phyloP scores from a whole-genome alignment of 2,329 filamentous ascomycete genomes.

The Sordariomycetes sp. region DNA sequence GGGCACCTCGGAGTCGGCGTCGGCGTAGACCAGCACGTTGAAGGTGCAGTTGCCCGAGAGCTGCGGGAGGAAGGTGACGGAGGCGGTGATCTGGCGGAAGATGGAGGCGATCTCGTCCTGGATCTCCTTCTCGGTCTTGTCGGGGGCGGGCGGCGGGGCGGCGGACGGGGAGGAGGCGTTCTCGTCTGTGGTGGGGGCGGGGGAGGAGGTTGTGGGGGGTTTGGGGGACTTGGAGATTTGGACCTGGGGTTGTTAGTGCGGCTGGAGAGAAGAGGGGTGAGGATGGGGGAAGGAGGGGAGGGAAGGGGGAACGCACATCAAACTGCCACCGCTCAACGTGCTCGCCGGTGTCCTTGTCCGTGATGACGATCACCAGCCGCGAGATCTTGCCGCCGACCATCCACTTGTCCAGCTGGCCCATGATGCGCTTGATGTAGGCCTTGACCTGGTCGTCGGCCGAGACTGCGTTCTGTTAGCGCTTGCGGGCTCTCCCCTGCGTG shows the following conservation, averaged over 20 bases:
- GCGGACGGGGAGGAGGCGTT: constrained; percentile 36
- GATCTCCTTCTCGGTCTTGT: constrained; percentile 90
- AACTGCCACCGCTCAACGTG: constrained; percentile 98
- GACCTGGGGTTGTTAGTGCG: constrained; percentile 15
- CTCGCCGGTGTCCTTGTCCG: constrained; percentile 92
- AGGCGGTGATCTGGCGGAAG: constrained; percentile 96
- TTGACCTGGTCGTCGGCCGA: constrained; percentile 97
- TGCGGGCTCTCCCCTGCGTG: background rate
- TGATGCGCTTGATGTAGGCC: constrained; percentile 98
- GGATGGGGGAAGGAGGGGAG: constrained; percentile 7
- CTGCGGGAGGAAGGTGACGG: constrained; percentile 92
- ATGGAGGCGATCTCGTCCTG: constrained; percentile 93
- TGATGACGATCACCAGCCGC: constrained; percentile 93
- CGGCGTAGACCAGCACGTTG: constrained; percentile 95
- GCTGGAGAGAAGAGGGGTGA: background rate
- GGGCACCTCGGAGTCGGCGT: constrained; percentile 91
- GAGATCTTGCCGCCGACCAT: constrained; percentile 96
- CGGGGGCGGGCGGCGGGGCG: constrained; percentile 21
- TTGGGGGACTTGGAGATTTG: constrained; percentile 29
- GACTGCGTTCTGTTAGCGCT: constrained; percentile 35
- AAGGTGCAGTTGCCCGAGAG: constrained; percentile 88
- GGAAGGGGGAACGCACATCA: constrained; percentile 48
- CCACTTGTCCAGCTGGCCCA: constrained; percentile 95
- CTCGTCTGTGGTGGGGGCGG: constrained; percentile 53
- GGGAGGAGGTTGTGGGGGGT: constrained; percentile 40